These are phyloP conservation scores for Dendrocalamus latiflorus DNA, from an alignment of 202 grass and related monocot genomes.

Conservation along the genomic window DNA sequence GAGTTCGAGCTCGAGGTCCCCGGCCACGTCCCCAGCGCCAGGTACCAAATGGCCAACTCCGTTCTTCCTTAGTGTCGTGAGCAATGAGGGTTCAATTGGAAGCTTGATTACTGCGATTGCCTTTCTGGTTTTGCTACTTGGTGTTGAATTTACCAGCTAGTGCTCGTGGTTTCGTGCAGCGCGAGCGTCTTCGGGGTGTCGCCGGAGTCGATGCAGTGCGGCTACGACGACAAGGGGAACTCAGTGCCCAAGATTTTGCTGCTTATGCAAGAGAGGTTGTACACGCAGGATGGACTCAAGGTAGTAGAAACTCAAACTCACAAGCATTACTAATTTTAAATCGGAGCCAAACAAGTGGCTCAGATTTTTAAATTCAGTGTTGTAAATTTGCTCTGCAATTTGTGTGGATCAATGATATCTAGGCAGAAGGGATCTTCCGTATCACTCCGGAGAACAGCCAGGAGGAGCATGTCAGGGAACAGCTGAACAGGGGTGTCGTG, in stretches of 20 bases:
- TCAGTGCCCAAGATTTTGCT: slow-evolving; percentile 89
- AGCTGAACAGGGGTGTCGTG: slow-evolving; percentile 66
- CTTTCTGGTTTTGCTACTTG: neutral
- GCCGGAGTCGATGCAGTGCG: slow-evolving; percentile 91
- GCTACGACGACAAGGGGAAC: slow-evolving; percentile 76
- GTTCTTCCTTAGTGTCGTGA: too few relatives aligned
- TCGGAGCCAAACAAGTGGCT: too few relatives aligned
- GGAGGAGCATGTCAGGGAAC: slow-evolving; percentile 70
- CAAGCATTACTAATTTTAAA: too few relatives aligned
- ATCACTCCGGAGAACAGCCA: slow-evolving; percentile 69
- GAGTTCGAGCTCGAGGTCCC: slow-evolving; percentile 74
- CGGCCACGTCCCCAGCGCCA: slow-evolving; percentile 63
- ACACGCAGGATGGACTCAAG: slow-evolving; percentile 72
- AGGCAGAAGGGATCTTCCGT: slow-evolving; percentile 83
- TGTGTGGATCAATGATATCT: too few relatives aligned
- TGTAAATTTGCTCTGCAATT: too few relatives aligned
- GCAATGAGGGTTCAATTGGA: neutral
- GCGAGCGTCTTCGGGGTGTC: slow-evolving; percentile 86
- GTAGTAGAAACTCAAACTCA: slow-evolving; percentile 22
- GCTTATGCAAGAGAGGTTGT: slow-evolving; percentile 79
- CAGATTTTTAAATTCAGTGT: too few relatives aligned
- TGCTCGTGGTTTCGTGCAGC: slow-evolving; percentile 33
- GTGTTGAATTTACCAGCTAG: neutral
- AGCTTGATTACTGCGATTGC: neutral
- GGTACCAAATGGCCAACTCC: too few relatives aligned